Percentiles rank a stretch among this genome's conserved stretches.
phyloP scores from a whole-genome alignment of 495 filamentous ascomycete genomes.

The Podospora bellae-mahoneyi region DNA sequence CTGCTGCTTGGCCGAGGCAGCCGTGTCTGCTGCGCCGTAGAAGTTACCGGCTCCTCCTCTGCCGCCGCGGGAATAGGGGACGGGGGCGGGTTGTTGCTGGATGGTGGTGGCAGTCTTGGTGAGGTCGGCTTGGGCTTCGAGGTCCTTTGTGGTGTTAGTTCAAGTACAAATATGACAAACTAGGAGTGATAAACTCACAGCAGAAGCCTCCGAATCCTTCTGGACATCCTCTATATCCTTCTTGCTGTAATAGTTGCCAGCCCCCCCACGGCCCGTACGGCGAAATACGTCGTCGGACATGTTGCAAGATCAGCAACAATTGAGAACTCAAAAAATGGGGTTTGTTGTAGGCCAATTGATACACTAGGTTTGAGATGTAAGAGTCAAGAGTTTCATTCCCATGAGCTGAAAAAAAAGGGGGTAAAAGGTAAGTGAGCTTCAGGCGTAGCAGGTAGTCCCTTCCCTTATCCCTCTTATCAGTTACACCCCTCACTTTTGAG shows the following conservation, averaged over 20 bases:
- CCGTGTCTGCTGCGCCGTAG: conserved; percentile 34
- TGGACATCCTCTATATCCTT: conserved; percentile 49
- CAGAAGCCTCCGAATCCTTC: conserved; percentile 29
- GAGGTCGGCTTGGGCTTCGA: conserved; percentile 38
- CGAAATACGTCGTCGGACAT: conserved; percentile 30
- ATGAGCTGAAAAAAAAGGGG: not conserved
- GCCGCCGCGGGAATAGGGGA: conserved; percentile 31
- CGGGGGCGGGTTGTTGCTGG: conserved; percentile 7
- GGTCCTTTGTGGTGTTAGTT: conserved; percentile 30
- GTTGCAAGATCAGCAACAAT: not conserved
- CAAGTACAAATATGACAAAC: not conserved
- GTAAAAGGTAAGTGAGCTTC: not conserved
- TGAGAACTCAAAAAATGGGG: not conserved
- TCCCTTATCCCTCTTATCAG: conserved; percentile 10
- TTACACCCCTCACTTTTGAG: conserved; percentile 6
- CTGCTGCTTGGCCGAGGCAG: conserved; percentile 25
- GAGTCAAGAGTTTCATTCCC: not conserved
- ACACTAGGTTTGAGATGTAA: not conserved
- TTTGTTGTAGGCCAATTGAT: not conserved
- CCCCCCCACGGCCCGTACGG: conserved; percentile 53
- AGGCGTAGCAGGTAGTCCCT: not conserved
- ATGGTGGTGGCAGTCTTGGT: conserved; percentile 2
- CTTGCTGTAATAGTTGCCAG: conserved; percentile 59
- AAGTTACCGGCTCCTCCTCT: conserved; percentile 63
- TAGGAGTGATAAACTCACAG: conserved; percentile 14